Base-by-base conservation (phyloP, 495 filamentous ascomycete genomes). In the Thozetella sp. region DNA sequence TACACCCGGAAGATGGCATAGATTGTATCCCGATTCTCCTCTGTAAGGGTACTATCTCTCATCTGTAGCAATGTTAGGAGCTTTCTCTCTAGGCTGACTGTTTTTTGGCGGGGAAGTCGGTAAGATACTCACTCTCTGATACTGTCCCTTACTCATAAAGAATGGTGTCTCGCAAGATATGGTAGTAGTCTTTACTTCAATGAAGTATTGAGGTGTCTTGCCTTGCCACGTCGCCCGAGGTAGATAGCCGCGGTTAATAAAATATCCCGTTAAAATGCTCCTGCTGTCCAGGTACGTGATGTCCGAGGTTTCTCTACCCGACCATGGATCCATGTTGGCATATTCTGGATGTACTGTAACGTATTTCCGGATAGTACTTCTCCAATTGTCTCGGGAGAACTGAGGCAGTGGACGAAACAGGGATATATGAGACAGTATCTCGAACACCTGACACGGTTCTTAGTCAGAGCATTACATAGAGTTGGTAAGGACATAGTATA, bases 121-220 rank as follows among this genome's bases (percentile, higher is more conserved):
- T 22, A 56, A 6, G 30, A 37, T 37, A 37, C 65, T 25, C 66
- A 81, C 79, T 50, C 63, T 59, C 20, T 57, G 22, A 56, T 75
- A 77, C 63, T 81, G 79, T 19, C 52, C 54, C 6, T 72, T 69
- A 64, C 73, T 78, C 70, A 80, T 79, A 56, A 55, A 80, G 54
- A 82, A 80, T 6, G 69, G 67, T 11, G 65, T 74, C 3, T 61
- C 63, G 30, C 68, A 77, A 2, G 65, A 40, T 10, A 60, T 62
- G 2, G 75, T 76, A 0, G 79, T 81, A n/a, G 78, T 64, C 61
- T 81, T 83, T 34, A 83, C 79, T 55, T 82, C 79, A 37, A 82
- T 74, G 45, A 65, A 76, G 57, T 76, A 82, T 25, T 67, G 54
- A 12, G 75, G 79, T 2, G 48, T 57, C 3, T 17, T 48, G 17